These are phyloP conservation scores for Bacterosira constricta DNA, from an alignment of 108 stramenopile species.

Conservation along the genomic window DNA sequence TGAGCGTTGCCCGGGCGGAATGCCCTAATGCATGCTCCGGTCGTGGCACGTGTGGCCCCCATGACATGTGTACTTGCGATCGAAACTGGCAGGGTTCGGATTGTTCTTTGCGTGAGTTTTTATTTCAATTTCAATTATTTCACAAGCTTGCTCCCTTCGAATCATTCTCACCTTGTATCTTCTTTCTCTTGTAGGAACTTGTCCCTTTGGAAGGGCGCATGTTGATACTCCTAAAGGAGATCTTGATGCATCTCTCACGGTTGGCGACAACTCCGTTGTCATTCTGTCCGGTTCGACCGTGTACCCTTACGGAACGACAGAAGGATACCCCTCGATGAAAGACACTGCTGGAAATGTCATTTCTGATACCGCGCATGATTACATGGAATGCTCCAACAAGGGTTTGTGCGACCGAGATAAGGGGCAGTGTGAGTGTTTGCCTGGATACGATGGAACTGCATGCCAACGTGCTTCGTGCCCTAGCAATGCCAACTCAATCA, in stretches of 20 bases:
- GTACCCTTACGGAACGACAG: conserved; percentile 73
- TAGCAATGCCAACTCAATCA: conserved; percentile 47
- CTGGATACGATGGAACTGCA: conserved; percentile 81
- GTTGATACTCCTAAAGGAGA: conserved; percentile 53
- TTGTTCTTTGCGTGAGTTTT: conserved; percentile 54
- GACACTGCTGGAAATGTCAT: conserved; percentile 46
- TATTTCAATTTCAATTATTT: not conserved
- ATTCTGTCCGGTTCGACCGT: conserved; percentile 57
- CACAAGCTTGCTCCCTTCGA: not conserved
- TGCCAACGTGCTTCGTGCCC: conserved; percentile 84
- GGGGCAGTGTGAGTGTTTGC: conserved; percentile 83
- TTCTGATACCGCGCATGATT: conserved; percentile 65
- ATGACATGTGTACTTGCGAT: conserved; percentile 56
- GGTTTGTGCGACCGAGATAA: conserved; percentile 75
- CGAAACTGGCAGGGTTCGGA: conserved; percentile 50
- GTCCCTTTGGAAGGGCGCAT: conserved; percentile 53
- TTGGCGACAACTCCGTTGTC: conserved; percentile 16
- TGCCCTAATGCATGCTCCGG: conserved; percentile 54
- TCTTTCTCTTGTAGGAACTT: conserved; percentile 35
- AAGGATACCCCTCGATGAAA: conserved; percentile 68
- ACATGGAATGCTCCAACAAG: conserved; percentile 83
- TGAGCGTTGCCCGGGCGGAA: conserved; percentile 20
- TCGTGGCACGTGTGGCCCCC: conserved; percentile 44
- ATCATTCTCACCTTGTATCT: not conserved
- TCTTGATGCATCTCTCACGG: conserved; percentile 48